These are phyloP conservation scores for Capniomyces stellatus DNA, from an alignment of 371 early-diverging fungal species.

Conservation along the genomic window DNA sequence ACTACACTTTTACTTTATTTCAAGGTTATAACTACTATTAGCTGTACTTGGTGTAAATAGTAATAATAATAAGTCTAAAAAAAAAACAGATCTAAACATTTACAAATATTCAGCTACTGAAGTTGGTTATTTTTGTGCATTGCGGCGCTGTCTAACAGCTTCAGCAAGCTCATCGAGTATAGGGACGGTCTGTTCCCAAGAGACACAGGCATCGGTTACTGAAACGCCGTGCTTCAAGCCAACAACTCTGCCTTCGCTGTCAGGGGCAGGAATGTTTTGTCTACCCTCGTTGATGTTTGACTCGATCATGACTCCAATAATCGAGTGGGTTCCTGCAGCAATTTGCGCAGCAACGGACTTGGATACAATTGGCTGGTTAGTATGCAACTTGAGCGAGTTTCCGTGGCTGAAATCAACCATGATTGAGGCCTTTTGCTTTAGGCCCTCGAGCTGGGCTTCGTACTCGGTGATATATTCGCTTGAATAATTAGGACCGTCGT, in stretches of 20 bases:
- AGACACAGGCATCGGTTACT: constrained; percentile 72
- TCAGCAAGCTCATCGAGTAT: constrained; percentile 48
- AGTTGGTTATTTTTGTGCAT: neutral
- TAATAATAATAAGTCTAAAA: neutral
- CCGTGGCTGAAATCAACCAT: constrained; percentile 95
- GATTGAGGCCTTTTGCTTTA: constrained; percentile 38
- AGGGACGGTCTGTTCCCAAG: constrained; percentile 52
- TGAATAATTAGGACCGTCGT: constrained; percentile 74
- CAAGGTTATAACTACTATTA: too few relatives aligned
- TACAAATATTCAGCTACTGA: neutral
- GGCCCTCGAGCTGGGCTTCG: constrained; percentile 37
- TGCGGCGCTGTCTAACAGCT: constrained; percentile 33
- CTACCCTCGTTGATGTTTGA: constrained; percentile 70
- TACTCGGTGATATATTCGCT: constrained; percentile 41
- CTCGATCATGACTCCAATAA: constrained; percentile 90
- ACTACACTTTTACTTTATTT: too few relatives aligned
- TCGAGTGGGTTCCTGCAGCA: constrained; percentile 40
- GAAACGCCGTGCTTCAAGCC: constrained; percentile 57
- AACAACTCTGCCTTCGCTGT: constrained; percentile 24
- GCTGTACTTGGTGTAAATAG: too few relatives aligned
- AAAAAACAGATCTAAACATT: neutral
- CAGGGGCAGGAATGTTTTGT: constrained; percentile 52
- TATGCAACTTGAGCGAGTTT: constrained; percentile 56
- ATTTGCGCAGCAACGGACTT: constrained; percentile 50
- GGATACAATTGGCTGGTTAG: constrained; percentile 62